Evolutionary conservation across 1,139 yeast species (phyloP), one percentile per base, ranked within the genome.

Genomic region (Yamadazyma sp.): DNA sequence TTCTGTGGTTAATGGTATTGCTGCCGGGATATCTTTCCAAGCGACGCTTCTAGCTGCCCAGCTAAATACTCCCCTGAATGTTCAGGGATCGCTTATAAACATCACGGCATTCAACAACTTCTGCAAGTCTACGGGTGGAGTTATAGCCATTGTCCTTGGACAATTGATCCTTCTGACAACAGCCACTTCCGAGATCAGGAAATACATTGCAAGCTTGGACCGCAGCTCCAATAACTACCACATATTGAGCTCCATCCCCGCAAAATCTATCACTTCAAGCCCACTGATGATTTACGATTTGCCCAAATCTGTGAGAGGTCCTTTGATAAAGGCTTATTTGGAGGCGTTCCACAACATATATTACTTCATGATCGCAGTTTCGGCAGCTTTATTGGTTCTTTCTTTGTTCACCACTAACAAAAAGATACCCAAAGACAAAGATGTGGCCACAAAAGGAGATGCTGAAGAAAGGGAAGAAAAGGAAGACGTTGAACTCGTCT

Each of bases 21-120:
- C 80, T 0, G 60, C 74, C 36, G 88, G 89, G 1, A 49, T 73
- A 17, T 64, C 67, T 37, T 65, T 80, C 49, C 89, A 81, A 55
- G 62, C 79, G 25, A 58, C 77, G 1, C 50, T 77, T 33, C 54
- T 83, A 17, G 61, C 79, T 12, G 69, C 75, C 6, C 88, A 83
- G 53, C 53, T 81, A 25, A 61, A 66, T 31, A 79, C 83, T 1
- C 85, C 86, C 2, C 68, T 66, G 22, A 52, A 64, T 23, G 50
- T 66, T 9, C 67, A 69, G 3, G 84, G 84, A 4, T 68, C 79
- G 0, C 61, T 75, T 34, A 73, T 80, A 38, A 51, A 76, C 45
- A 68, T 75, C 1, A 77, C 82, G 1, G 58, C 79, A 1, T 64
- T 75, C 43, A 47, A 73, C 37, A 74, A 73, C 46, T 76, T 79